Evolutionary conservation across 2,329 filamentous ascomycete species (phyloP).

Genomic region (Aspergillus nomiae): DNA sequence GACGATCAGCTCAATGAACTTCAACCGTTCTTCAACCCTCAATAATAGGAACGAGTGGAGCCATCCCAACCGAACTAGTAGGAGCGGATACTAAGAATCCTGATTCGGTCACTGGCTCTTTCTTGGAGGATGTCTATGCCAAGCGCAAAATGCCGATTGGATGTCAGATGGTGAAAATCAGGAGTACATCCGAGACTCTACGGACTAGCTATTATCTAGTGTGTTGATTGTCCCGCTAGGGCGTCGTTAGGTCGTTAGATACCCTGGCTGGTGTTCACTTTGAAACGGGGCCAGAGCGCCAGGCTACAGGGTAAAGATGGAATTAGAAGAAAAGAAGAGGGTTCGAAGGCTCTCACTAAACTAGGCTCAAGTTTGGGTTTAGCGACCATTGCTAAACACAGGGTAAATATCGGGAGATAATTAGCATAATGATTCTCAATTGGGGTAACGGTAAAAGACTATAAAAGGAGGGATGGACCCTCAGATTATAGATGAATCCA

Average conservation of each 20-base stretch:
- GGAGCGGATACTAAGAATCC: neutral
- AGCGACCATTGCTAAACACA: neutral
- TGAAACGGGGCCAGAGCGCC: constrained; percentile 1
- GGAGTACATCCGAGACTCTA: neutral
- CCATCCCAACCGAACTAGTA: neutral
- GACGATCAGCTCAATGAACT: neutral
- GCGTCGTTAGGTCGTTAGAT: neutral
- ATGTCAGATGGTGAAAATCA: neutral
- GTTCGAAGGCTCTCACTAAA: neutral
- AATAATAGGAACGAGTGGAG: neutral
- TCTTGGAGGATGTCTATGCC: neutral
- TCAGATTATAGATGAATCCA: neutral
- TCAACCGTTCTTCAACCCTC: neutral
- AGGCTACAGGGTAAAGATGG: neutral
- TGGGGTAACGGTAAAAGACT: neutral
- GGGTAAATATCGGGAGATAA: constrained; percentile 1
- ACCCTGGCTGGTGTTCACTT: neutral
- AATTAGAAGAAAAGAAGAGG: neutral
- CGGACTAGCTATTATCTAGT: neutral
- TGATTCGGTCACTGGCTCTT: neutral
- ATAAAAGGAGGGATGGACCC: neutral
- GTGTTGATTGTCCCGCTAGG: neutral
- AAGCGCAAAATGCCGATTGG: constrained; percentile 2
- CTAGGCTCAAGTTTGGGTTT: neutral
- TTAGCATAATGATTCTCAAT: neutral